Percentiles rank a stretch among this genome's conserved stretches.
phyloP scores from a whole-genome alignment of 1,139 yeast genomes.

The Diutina siamensis region DNA sequence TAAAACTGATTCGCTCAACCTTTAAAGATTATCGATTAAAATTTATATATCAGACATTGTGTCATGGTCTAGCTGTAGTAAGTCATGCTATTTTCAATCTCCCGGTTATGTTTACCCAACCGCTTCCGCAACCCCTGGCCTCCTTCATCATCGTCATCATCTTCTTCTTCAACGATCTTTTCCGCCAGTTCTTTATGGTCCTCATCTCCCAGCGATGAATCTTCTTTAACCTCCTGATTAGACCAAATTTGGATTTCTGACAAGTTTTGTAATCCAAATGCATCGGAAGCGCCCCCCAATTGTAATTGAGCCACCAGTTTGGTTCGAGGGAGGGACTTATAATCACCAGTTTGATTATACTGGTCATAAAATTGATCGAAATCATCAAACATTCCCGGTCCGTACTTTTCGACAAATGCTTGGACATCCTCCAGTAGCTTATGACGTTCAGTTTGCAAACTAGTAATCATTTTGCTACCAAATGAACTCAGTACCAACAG shows the following conservation, averaged over 20 bases:
- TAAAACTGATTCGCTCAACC: no score
- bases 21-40: no score
- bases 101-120: neutral
- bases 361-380: constrained; percentile 19
- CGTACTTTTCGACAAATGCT: constrained; percentile 56
- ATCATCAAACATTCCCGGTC: constrained; percentile 74
- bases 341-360: constrained; percentile 13
- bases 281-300: neutral
- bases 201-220: constrained; percentile 6
- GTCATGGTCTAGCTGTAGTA: neutral
- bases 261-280: constrained; percentile 2
- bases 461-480: constrained; percentile 28
- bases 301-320: neutral
- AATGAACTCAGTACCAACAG: constrained; percentile 32
- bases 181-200: neutral
- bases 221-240: constrained; percentile 4
- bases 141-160: neutral
- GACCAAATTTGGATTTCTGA: constrained; percentile 4
- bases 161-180: neutral
- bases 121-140: constrained; percentile 1
- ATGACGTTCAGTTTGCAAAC: constrained; percentile 43
- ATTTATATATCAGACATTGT: neutral
- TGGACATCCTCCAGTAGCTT: constrained; percentile 50
- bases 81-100: neutral
- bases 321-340: neutral